A percentile compares a stretch with the other conserved stretches of the same genome.
phyloP scores from a whole-genome alignment of 305 asterid genomes.

The Andrographis paniculata region DNA sequence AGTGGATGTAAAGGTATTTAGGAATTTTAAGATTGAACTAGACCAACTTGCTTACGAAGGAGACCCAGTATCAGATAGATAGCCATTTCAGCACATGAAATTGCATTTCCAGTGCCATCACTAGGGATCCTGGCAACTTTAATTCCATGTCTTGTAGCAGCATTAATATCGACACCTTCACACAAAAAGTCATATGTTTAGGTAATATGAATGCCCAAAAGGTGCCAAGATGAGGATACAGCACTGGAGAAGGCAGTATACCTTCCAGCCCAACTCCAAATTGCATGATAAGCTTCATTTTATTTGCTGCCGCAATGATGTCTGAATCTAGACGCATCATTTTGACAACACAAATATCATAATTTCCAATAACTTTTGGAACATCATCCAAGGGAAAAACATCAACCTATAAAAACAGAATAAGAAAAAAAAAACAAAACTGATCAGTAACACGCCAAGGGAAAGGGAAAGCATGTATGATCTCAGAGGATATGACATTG shows the following conservation, averaged over 20 bases:
- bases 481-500: neutral
- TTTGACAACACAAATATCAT: slow-evolving; percentile 71
- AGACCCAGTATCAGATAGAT: slow-evolving; percentile 85
- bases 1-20: neutral
- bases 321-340: slow-evolving; percentile 53
- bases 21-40: slow-evolving; percentile 16
- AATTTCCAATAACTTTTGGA: slow-evolving; percentile 53
- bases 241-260: slow-evolving; percentile 18
- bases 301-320: slow-evolving; percentile 59
- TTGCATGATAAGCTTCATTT: slow-evolving; percentile 92
- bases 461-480: neutral
- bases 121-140: slow-evolving; percentile 90
- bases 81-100: slow-evolving; percentile 97
- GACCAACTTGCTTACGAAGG: slow-evolving; percentile 92
- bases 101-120: slow-evolving; percentile 70
- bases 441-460: neutral
- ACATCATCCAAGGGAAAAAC: slow-evolving; percentile 52
- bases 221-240: slow-evolving; percentile 1
- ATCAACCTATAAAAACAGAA: slow-evolving; percentile 48
- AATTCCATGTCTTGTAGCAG: slow-evolving; percentile 80
- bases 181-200: slow-evolving; percentile 1
- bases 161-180: slow-evolving; percentile 66
- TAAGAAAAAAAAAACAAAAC: neutral
- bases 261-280: slow-evolving; percentile 97
- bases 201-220: slow-evolving; percentile 4